Evolutionary conservation across 2,329 filamentous ascomycete species (phyloP).

Genomic region (Talaromyces sp.): DNA sequence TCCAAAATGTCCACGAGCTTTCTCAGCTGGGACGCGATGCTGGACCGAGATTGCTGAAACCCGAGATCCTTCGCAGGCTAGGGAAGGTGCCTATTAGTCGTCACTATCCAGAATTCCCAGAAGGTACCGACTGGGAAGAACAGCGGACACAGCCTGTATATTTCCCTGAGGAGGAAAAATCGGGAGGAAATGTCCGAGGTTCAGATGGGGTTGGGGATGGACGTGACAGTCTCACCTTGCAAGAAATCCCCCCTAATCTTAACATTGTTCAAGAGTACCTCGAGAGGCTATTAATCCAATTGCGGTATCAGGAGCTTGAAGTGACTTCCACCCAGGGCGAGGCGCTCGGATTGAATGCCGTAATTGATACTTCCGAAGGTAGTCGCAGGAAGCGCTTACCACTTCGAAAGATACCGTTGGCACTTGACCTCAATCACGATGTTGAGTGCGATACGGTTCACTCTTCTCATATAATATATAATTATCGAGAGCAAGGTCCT

Average conservation of each 20-base stretch:
- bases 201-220: neutral
- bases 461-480: neutral
- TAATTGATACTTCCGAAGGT: neutral
- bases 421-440: neutral
- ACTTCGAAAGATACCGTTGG: neutral
- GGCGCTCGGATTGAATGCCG: neutral
- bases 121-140: neutral
- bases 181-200: neutral
- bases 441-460: neutral
- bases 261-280: neutral
- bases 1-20: neutral
- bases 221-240: neutral
- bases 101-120: conserved; percentile 19
- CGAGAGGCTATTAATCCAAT: conserved; percentile 5
- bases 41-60: conserved; percentile 29
- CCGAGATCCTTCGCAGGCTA: conserved; percentile 10
- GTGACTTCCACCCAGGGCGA: neutral
- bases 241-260: conserved; percentile 5
- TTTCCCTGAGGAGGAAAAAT: neutral
- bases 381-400: neutral
- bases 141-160: neutral
- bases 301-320: conserved; percentile 7
- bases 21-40: conserved; percentile 11
- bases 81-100: conserved; percentile 22
- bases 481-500: conserved; percentile 1